Base-by-base conservation (phyloP, 192 early-diverging fungal genomes). In the Pilobolus umbonatus region DNA sequence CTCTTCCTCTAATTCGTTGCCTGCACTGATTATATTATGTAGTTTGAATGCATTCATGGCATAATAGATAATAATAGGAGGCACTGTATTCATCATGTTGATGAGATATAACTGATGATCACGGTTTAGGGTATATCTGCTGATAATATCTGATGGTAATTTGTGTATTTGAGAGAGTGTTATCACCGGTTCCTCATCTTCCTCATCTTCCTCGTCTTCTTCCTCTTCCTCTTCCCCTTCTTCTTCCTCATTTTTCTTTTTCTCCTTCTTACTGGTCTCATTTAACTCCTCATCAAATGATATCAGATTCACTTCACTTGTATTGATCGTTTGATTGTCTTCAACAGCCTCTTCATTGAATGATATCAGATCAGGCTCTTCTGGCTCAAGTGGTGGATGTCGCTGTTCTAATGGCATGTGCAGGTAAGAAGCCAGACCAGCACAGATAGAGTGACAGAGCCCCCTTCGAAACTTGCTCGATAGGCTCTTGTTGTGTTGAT, bases 361-460 rank as follows among this genome's bases (percentile, higher is more conserved):
- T 4, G 54, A 46, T 34, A 65, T 65, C 38, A 65, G 14, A 58
- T 65, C 54, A 5, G 42, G 22, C 17, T 60, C 60, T 39, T 64
- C 31, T 19, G n/a, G 17, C 1, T 24, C 34, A 12, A 28, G 11
- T 19, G 28, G 15, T 40, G 24, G 10, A 12, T 52, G 38, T 39
- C 15, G 24, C 25, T 50, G 31, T 1, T 25, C 28, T 36, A 40
- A 32, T 25, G 56, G 21, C n/a, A 32, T 65, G 14, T 49, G 22
- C 45, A 65, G 50, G 34, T 39, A 65, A 21, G 21, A 21, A 25
- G 48, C 56, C 10, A 65, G 38, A 19, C 47, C 64, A 34, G 47
- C 29, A 22, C 55, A 59, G 5, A 57, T 28, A 0, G 44, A 29
- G 21, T 51, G 55, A 2, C 32, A 29, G 14, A 65, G 30, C 8